Evolutionary conservation across 2,329 filamentous ascomycete genomes (phyloP), one percentile per base, ranked within the genome.

Genomic region (Fusarium abutilonis): DNA sequence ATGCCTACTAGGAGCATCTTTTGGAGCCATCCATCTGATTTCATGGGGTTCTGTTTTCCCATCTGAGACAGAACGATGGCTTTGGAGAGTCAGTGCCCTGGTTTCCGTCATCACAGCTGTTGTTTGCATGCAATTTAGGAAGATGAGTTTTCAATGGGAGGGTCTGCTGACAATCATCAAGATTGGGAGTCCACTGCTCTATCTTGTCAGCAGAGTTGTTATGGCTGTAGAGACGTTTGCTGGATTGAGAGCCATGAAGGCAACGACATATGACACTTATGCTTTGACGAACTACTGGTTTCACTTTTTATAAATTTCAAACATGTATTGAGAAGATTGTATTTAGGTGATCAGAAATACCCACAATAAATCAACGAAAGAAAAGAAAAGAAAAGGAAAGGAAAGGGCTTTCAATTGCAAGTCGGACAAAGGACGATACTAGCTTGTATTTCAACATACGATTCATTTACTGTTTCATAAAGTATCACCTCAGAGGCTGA

Each of bases 161-260:
- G 39, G 52, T 3, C n/a, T 42, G 4, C 13, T 52, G 40, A 57
- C 60, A 2, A 10, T 52, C 7, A 23, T 57, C 21, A 57, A 57
- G 23, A 17, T 46, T 17, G 44, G 31, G 11, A 61, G 59, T 10
- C 57, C 47, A 7, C 15, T 63, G 6, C 36, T 63, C 14, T 63
- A 62, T 46, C 57, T 60, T 29, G 32, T 26, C 9, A 62, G 52
- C 14, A 39, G 60, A 32, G 40, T 58, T 7, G 15, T 62, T 10
- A 63, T 53, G 48, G 48, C 47, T 9, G 52, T 45, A 9, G 52
- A 63, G 44, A 53, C 47, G 8, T 61, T 62, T 34, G 59, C 45
- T 8, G 52, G 52, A 0, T 41, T 57, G 8, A 23, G 56, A 31
- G 56, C 56, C 4, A 62, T 57, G 52, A 52, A 61, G 15, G 42